Base-by-base conservation (phyloP, 805 yeast species). In the Kodamaea laetipori region DNA sequence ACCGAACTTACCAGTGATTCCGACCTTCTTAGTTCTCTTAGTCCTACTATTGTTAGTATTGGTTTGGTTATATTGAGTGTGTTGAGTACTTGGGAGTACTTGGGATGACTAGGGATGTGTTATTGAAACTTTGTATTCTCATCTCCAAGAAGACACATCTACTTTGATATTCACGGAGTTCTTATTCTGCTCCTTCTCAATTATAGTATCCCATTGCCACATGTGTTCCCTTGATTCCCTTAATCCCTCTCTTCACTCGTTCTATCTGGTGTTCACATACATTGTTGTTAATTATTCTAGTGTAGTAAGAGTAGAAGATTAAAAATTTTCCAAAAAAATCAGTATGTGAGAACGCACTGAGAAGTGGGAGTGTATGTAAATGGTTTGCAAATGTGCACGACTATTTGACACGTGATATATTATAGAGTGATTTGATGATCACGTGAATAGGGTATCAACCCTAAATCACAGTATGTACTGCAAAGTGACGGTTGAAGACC, bases 1-100 rank as follows among this genome's bases (percentile, higher is more conserved):
- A 89, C 99, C 99, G 85, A 89, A 94, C 83, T 95, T 95, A 85
- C 99, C 99, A 76, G 99, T 94, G 84, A 94, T 94, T 78, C 99
- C 99, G 76, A 94, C 99, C 89, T 94, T 94, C 95, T 94, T 94
- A 66, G 99, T 94, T 87, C 99, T 92, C 81, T 95, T 94, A 78
- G 99, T 87, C 99, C 96, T 89, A 23, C 12, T 33, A 47, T 31
- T 50, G 79, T 75, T 74, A 74, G 78, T 74, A 73, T 27, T 19
- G 11, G 12, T 16, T 42, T 26, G 3, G 11, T 26, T 7, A 2
- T 33, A 16, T n/a, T n/a, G 16, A 7, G 31, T 27, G 15, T 12
- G 15, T 7, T 10, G 31, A 27, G 31, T 12, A n/a, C n/a, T n/a
- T n/a, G n/a, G n/a, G n/a, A n/a, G n/a, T n/a, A n/a, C n/a, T n/a